Base-by-base conservation (phyloP, 495 filamentous ascomycete genomes). In the Thozetella sp. region DNA sequence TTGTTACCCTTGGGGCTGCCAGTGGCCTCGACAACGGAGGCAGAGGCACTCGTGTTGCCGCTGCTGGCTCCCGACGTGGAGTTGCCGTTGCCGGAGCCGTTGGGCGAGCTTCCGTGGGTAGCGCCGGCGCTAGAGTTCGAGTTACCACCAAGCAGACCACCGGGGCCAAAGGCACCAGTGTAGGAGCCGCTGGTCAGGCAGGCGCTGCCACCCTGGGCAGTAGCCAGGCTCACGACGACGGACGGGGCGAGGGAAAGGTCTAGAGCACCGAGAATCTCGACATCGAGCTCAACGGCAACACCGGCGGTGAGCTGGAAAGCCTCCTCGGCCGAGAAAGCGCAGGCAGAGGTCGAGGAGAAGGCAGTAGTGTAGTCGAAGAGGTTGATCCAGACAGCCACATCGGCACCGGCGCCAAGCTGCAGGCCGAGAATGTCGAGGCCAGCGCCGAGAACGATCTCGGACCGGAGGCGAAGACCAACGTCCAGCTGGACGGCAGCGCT, bases 191-290 rank as follows among this genome's bases (percentile, higher is more conserved):
- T 20, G 24, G 43, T 24, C 45, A 57, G 19, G 55, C 55, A 57
- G 11, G 40, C 45, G 0, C 43, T 26, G 22, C 20, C 15, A 23
- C 37, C 37, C n/a, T 15, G 24, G 6, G 55, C 55, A 13, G 55
- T 57, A 19, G 55, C 55, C 3, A 57, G 43, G 25, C 40, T 57
- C 24, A 57, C 45, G 10, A 22, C 46, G 34, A 57, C 40, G 25
- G 43, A 26, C 2, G 55, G 55, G 17, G 55, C 55, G 2, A 57
- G 55, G 12, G 40, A 22, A 6, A 57, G 17, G 60, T 73, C 19
- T 67, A 75, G 53, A 86, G 78, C 59, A 72, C 87, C 27, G 85
- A 87, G 59, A 65, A 70, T 2, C 50, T 80, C 37, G 67, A 74
- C 56, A 80, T 75, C 58, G 70, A 58, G 20, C 25, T 86, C 17